A percentile compares a stretch with the other conserved stretches of the same genome.
These are phyloP conservation scores for Gossypioides kirkii DNA, from an alignment of 345 rosid genomes.

Conservation along the genomic window DNA sequence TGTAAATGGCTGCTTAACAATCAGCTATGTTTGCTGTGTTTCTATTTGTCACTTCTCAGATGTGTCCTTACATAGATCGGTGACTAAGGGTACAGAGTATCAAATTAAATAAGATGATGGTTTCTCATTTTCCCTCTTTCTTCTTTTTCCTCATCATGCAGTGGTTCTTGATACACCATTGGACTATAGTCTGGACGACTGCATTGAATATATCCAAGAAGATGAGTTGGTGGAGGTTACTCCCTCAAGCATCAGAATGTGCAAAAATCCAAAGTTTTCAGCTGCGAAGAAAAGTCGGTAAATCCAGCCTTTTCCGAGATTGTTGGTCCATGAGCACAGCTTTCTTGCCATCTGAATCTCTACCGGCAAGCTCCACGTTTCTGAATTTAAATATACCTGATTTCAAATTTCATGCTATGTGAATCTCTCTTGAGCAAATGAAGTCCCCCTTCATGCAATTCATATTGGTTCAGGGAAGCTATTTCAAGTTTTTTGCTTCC, in stretches of 20 bases:
- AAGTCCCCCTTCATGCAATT: neutral
- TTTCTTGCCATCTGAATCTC: neutral
- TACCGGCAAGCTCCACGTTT: neutral
- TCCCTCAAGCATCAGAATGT: slow-evolving; percentile 74
- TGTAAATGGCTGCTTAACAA: neutral
- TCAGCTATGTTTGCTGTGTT: slow-evolving; percentile 3
- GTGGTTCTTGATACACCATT: slow-evolving; percentile 87
- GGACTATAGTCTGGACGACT: slow-evolving; percentile 90
- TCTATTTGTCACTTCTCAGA: neutral
- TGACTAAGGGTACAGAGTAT: neutral
- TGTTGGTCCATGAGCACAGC: slow-evolving; percentile 5
- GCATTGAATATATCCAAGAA: slow-evolving; percentile 95
- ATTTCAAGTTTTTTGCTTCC: neutral
- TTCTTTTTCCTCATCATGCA: slow-evolving; percentile 24
- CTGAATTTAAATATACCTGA: neutral
- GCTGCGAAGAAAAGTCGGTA: slow-evolving; percentile 47
- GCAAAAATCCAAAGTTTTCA: slow-evolving; percentile 73
- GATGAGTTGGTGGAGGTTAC: slow-evolving; percentile 98
- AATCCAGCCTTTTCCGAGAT: neutral
- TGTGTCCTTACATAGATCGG: neutral
- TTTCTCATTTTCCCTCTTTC: neutral
- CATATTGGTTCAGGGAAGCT: neutral
- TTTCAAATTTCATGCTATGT: neutral
- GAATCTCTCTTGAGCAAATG: neutral
- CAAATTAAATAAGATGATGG: neutral